Conservation (phyloP, 1,284 basidiomycete genomes). For the Cryptococcus jaspeensis region DNA sequence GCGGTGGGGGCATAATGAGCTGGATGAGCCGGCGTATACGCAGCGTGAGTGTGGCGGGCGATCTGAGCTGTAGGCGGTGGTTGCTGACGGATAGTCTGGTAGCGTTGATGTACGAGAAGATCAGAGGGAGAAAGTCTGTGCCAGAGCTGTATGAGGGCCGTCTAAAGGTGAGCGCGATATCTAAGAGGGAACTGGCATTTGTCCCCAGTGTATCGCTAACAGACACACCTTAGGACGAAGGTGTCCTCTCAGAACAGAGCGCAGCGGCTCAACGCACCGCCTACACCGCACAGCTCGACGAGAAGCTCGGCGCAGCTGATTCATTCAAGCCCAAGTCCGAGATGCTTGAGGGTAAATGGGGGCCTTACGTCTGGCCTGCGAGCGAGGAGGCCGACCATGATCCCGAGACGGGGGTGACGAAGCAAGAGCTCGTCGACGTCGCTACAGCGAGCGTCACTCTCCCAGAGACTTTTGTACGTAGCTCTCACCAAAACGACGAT, state of each 20-base stretch:
- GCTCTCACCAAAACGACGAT: background rate
- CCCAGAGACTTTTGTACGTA: constrained; percentile 70
- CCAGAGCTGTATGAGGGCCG: constrained; percentile 77
- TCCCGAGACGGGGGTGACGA: constrained; percentile 68
- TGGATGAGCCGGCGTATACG: constrained; percentile 87
- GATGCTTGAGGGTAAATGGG: constrained; percentile 65
- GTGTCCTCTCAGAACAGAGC: constrained; percentile 57
- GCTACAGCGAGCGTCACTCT: constrained; percentile 69
- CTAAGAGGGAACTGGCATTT: background rate
- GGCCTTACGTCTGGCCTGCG: constrained; percentile 68
- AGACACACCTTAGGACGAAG: constrained; percentile 55
- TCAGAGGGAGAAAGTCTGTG: constrained; percentile 70
- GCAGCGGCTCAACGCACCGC: constrained; percentile 58
- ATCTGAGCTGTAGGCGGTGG: constrained; percentile 2
- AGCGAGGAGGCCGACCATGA: constrained; percentile 57
- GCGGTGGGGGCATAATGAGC: constrained; percentile 77
- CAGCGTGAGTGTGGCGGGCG: constrained; percentile 54
- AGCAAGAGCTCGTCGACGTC: constrained; percentile 58
- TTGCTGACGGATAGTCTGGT: background rate
- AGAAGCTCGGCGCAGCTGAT: constrained; percentile 58
- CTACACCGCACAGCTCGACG: constrained; percentile 64
- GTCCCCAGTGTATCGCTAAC: background rate
- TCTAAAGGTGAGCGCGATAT: constrained; percentile 59
- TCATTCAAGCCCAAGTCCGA: constrained; percentile 58
- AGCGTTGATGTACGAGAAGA: constrained; percentile 80